phyloP scores from a whole-genome alignment of 495 filamentous ascomycete genomes.

The Penicillium simplicissimum region DNA sequence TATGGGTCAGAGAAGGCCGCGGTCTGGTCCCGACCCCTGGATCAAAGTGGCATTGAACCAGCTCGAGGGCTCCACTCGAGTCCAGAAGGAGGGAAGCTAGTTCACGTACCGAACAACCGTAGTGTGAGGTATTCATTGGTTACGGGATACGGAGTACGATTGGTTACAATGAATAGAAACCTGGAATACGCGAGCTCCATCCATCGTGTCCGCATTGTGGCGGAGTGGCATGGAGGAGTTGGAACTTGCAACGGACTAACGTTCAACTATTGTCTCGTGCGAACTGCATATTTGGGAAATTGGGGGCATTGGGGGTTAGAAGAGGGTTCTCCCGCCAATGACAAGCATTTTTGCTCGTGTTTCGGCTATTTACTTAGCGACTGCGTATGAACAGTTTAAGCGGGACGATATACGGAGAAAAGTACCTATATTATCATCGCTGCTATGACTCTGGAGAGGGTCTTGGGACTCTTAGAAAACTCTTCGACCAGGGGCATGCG shows the following conservation, averaged over 20 bases:
- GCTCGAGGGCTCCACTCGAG: slow-evolving; percentile 24
- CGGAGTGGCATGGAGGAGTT: neutral
- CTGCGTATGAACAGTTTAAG: neutral
- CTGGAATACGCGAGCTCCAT: neutral
- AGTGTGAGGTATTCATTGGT: slow-evolving; percentile 1
- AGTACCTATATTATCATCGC: neutral
- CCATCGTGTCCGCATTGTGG: neutral
- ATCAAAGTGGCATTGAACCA: slow-evolving; percentile 28
- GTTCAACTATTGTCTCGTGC: neutral
- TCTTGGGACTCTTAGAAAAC: neutral
- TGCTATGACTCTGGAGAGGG: neutral
- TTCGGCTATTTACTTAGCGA: slow-evolving; percentile 14
- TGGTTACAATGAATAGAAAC: neutral
- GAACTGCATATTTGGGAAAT: neutral
- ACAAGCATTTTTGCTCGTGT: slow-evolving; percentile 13
- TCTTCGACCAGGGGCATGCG: neutral
- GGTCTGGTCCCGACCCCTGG: slow-evolving; percentile 31
- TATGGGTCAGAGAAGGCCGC: slow-evolving; percentile 6
- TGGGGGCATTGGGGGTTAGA: neutral
- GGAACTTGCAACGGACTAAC: neutral
- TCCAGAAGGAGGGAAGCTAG: slow-evolving; percentile 23
- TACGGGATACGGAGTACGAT: neutral
- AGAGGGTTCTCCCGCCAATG: slow-evolving; percentile 14
- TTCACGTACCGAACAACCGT: slow-evolving; percentile 24
- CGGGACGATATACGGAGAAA: neutral